phyloP scores from a whole-genome alignment of 768 basidiomycete genomes.

The Cystofilobasidium macerans region DNA sequence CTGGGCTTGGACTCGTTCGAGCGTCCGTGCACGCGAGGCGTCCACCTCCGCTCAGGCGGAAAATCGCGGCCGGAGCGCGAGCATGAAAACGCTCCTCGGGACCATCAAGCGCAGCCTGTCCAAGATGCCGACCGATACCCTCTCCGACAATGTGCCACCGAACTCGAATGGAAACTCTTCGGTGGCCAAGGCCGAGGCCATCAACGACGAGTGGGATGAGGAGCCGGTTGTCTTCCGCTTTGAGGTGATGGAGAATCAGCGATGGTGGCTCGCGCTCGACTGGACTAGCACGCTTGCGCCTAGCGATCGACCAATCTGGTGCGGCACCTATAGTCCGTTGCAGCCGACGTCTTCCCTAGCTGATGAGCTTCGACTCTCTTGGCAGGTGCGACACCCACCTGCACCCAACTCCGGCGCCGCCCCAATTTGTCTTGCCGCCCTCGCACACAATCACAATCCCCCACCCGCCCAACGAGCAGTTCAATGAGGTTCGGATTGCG shows the following conservation, averaged over 20 bases:
- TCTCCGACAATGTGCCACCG: not conserved
- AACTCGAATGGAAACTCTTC: not conserved
- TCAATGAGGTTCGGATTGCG: conserved; percentile 52
- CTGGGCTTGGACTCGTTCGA: conserved; percentile 24
- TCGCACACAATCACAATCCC: conserved; percentile 41
- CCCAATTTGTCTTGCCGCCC: conserved; percentile 53
- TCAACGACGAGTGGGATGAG: conserved; percentile 46
- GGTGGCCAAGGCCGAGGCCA: conserved; percentile 38
- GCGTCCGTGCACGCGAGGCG: conserved; percentile 3
- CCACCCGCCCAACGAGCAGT: conserved; percentile 32
- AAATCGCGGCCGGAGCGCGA: conserved; percentile 7
- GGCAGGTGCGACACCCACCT: conserved; percentile 49
- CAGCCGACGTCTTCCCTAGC: too few relatives aligned
- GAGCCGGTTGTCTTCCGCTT: conserved; percentile 48
- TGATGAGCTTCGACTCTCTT: too few relatives aligned
- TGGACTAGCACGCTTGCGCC: conserved; percentile 90
- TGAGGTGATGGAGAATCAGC: conserved; percentile 35
- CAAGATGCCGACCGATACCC: not conserved
- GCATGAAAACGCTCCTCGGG: conserved; percentile 4
- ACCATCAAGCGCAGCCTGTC: conserved; percentile 1
- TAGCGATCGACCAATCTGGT: conserved; percentile 83
- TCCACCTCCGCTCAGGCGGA: not conserved
- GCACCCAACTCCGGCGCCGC: conserved; percentile 60
- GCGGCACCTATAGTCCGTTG: too few relatives aligned
- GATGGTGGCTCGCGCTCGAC: conserved; percentile 80